A percentile compares a stretch with the other conserved stretches of the same genome.
phyloP scores from a whole-genome alignment of 352 stramenopile genomes.

The Phytophthora sojae region DNA sequence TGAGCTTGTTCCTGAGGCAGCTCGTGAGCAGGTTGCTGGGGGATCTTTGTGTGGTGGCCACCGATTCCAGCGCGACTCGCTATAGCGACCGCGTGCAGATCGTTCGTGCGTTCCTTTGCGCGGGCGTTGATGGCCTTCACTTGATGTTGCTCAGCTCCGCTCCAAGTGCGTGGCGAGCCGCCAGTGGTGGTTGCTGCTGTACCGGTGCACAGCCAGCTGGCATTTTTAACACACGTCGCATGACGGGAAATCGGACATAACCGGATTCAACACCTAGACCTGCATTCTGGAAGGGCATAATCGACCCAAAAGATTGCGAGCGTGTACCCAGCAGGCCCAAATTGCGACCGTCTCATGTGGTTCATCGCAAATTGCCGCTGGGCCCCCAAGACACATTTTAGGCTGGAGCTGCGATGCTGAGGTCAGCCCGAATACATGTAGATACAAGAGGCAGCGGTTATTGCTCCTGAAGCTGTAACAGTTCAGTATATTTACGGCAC shows the following conservation, averaged over 20 bases:
- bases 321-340: not conserved
- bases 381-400: too few relatives aligned
- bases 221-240: not conserved
- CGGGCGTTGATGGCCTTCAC: slow-evolving; percentile 2
- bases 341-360: not conserved
- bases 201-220: not conserved
- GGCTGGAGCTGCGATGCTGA: too few relatives aligned
- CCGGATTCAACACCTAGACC: not conserved
- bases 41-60: not conserved
- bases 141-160: not conserved
- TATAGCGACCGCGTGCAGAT: not conserved
- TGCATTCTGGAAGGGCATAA: slow-evolving; percentile 5
- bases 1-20: slow-evolving; percentile 7
- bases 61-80: not conserved
- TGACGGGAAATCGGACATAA: not conserved
- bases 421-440: too few relatives aligned
- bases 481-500: too few relatives aligned
- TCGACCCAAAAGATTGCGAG: slow-evolving; percentile 23
- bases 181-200: not conserved
- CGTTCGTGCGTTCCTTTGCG: slow-evolving; percentile 4
- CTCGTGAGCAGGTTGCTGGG: not conserved
- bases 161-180: too few relatives aligned
- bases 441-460: too few relatives aligned
- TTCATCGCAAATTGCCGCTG: too few relatives aligned
- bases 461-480: too few relatives aligned